Evolutionary conservation across 768 basidiomycete species (phyloP), one percentile per base, ranked within the genome.

Genomic region (Lentinula edodes): DNA sequence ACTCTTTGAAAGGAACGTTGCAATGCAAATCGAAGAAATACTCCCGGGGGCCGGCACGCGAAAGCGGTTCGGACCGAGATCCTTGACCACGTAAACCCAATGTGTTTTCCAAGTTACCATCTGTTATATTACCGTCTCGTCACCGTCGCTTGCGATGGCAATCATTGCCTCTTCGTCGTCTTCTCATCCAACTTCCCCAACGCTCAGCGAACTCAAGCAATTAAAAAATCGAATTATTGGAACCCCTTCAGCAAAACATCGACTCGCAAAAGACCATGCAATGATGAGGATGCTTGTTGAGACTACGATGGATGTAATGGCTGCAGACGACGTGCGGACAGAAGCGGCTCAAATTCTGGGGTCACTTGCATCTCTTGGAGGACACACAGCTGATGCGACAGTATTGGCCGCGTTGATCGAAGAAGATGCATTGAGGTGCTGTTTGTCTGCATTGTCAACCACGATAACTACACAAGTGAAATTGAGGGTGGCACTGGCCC

Each of bases 221-320:
- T 80, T 84, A 62, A 91, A 91, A 73, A 92, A 92, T 71, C 70
- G 78, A 0, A 87, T 91, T 53, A 91, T 92, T 42, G 91, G 91
- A 1, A 93, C 91, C 63, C 90, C 89, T 0, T 81, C 84, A 0
- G 88, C 88, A 1, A 93, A 93, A 70, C 68, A 77, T 2, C 70
- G 79, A 13, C 73, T 90, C 1, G 83, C 85, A 0, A 72, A 77
- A 46, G 87, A 92, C 65, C 74, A 79, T 12, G 70, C 68, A 2
- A 85, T 87, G 67, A 74, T 92, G 16, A 75, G 77, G 64, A 77
- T 74, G 86, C 89, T 65, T 67, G 80, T 75, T 35, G 36, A 20
- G 15, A 36, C 28, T 7, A 34, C 39, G 8, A 28, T 77, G 1
- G 67, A 76, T 66, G 70, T 70, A 38, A 28, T 13, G 28, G 77